These are phyloP conservation scores for Logfia minima DNA, from an alignment of 129 eudicot species.

Conservation along the genomic window DNA sequence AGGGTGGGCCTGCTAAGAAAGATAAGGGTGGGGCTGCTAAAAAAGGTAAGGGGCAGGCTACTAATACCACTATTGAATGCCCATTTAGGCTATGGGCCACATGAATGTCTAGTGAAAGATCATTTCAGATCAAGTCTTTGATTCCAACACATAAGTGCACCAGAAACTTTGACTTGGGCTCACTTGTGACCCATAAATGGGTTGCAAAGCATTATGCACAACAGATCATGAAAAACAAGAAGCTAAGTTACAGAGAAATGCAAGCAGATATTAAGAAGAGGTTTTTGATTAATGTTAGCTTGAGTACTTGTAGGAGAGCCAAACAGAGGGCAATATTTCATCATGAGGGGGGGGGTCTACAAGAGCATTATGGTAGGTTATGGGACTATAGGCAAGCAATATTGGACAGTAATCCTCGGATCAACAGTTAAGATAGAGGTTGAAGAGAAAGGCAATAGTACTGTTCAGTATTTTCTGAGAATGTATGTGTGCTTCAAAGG, in stretches of 20 bases:
- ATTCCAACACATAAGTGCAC: background rate
- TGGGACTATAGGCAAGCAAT: too few species aligned
- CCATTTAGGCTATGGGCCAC: background rate
- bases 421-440: background rate
- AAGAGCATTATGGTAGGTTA: too few species aligned
- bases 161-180: background rate
- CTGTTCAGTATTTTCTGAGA: too few species aligned
- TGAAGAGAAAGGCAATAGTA: background rate
- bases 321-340: too few species aligned
- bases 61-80: background rate
- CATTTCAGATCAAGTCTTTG: background rate
- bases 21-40: too few species aligned
- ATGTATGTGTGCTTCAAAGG: too few species aligned
- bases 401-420: background rate
- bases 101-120: background rate
- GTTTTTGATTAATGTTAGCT: too few species aligned
- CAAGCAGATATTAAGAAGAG: too few species aligned
- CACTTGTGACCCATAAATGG: background rate
- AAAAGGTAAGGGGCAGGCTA: too few species aligned
- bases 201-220: background rate
- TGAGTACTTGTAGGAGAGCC: too few species aligned
- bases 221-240: background rate
- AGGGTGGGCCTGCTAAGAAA: too few species aligned
- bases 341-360: too few species aligned
- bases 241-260: background rate